phyloP scores from a whole-genome alignment of 192 early-diverging fungal genomes.

The Cetraspora pellucida region DNA sequence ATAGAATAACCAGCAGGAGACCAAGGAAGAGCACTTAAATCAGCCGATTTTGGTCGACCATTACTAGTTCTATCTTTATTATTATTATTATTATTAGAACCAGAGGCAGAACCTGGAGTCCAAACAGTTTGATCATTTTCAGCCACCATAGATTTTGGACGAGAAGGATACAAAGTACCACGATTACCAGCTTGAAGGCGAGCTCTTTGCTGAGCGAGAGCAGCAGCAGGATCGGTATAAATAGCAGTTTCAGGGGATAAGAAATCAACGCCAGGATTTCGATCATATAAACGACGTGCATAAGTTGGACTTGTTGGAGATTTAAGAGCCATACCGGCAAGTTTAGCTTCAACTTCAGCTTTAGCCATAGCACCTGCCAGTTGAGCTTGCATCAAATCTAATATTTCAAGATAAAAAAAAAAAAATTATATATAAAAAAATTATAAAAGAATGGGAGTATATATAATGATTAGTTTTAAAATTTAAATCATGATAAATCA shows the following conservation, averaged over 20 bases:
- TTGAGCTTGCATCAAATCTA: conserved; percentile 54
- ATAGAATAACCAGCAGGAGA: conserved; percentile 17
- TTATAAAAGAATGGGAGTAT: no score
- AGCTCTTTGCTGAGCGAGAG: conserved; percentile 31
- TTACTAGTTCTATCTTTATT: conserved; percentile 33
- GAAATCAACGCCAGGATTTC: conserved; percentile 51
- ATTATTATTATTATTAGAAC: conserved; percentile 12
- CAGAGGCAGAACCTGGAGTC: conserved; percentile 11
- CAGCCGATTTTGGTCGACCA: conserved; percentile 33
- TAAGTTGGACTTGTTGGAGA: conserved; percentile 37
- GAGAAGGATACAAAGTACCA: conserved; percentile 27
- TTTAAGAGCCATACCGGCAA: conserved; percentile 34
- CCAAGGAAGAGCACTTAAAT: conserved; percentile 34
- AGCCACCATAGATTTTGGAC: conserved; percentile 34
- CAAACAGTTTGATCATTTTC: conserved; percentile 35
- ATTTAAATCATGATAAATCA: no score
- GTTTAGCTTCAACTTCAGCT: conserved; percentile 56
- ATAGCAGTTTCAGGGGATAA: conserved; percentile 31
- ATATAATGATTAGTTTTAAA: no score
- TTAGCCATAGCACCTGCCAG: conserved; percentile 56
- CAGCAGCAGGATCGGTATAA: conserved; percentile 30
- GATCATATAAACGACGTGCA: conserved; percentile 58
- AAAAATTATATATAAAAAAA: no score
- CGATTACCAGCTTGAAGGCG: conserved; percentile 26
- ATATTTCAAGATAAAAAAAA: no score